Conservation (phyloP, 148 eudicot species). For the Pharnaceum exiguum region DNA sequence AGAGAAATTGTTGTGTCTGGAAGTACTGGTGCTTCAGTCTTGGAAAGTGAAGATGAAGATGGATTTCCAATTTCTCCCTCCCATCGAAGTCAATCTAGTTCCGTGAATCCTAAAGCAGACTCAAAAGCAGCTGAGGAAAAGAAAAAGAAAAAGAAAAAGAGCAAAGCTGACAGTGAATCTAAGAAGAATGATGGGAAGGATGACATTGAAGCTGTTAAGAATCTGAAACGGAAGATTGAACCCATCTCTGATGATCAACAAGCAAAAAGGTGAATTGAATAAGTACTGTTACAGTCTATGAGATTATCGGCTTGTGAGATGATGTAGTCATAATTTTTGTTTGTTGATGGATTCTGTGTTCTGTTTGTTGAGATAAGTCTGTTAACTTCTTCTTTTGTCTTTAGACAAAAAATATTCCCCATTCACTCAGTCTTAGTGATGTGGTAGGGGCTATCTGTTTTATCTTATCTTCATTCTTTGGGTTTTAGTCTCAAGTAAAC, state of each 20-base stretch:
- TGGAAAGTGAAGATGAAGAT: constrained; percentile 97
- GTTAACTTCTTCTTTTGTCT: too few species aligned
- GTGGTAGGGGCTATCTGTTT: too few species aligned
- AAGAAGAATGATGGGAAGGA: constrained; percentile 34
- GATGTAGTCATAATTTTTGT: not conserved
- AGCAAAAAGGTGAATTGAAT: constrained; percentile 38
- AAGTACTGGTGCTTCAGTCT: constrained; percentile 18
- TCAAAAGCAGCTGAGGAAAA: constrained; percentile 19
- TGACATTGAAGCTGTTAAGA: constrained; percentile 21
- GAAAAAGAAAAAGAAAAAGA: constrained; percentile 33
- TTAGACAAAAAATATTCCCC: too few species aligned
- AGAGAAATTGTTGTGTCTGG: constrained; percentile 38
- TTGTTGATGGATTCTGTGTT: not conserved
- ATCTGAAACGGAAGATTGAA: constrained; percentile 60
- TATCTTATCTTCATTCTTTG: too few species aligned
- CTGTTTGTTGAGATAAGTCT: too few species aligned
- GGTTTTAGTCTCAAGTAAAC: too few species aligned
- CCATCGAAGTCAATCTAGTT: constrained; percentile 24
- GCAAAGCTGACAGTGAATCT: constrained; percentile 24
- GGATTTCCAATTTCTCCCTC: constrained; percentile 69
- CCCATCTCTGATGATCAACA: constrained; percentile 33
- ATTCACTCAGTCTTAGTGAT: too few species aligned
- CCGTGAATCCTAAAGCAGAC: constrained; percentile 20
- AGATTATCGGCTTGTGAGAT: not conserved
- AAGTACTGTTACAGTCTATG: not conserved